phyloP scores from a whole-genome alignment of 805 yeast species.

The Wickerhamomyces canadensis region DNA sequence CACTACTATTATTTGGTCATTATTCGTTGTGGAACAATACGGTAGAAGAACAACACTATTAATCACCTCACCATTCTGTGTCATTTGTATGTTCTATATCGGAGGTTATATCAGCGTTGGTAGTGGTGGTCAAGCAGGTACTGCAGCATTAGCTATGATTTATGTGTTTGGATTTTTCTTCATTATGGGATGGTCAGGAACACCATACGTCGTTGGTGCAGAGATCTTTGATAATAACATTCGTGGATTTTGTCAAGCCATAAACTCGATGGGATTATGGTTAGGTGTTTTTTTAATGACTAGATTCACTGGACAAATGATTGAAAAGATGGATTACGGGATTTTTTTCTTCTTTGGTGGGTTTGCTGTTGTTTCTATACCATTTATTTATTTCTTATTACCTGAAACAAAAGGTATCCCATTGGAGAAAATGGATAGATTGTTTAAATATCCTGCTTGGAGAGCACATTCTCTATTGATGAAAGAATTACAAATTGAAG shows the following conservation, averaged over 20 bases:
- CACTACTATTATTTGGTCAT: constrained; percentile 39
- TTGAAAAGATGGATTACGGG: constrained; percentile 37
- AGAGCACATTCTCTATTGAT: constrained; percentile 11
- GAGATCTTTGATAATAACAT: constrained; percentile 41
- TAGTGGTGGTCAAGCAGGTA: constrained; percentile 37
- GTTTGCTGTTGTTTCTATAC: constrained; percentile 25
- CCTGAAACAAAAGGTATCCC: constrained; percentile 44
- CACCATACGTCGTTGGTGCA: constrained; percentile 41
- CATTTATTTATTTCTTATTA: constrained; percentile 35
- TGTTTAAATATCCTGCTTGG: constrained; percentile 18
- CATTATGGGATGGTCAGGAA: constrained; percentile 43
- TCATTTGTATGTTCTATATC: constrained; percentile 38
- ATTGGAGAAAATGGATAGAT: constrained; percentile 38
- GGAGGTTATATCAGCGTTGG: constrained; percentile 36
- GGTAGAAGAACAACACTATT: constrained; percentile 40
- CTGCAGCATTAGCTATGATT: constrained; percentile 29
- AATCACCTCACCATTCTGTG: constrained; percentile 32
- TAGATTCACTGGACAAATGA: constrained; percentile 39
- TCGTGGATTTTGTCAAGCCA: constrained; percentile 38
- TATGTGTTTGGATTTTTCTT: constrained; percentile 39
- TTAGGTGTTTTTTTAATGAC: constrained; percentile 45
- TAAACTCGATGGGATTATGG: constrained; percentile 43
- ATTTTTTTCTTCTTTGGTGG: constrained; percentile 34
- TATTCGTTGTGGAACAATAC: constrained; percentile 39
- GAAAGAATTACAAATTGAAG: not conserved